Conservation (phyloP, 805 yeast species). For the Candida qinlingensis region DNA sequence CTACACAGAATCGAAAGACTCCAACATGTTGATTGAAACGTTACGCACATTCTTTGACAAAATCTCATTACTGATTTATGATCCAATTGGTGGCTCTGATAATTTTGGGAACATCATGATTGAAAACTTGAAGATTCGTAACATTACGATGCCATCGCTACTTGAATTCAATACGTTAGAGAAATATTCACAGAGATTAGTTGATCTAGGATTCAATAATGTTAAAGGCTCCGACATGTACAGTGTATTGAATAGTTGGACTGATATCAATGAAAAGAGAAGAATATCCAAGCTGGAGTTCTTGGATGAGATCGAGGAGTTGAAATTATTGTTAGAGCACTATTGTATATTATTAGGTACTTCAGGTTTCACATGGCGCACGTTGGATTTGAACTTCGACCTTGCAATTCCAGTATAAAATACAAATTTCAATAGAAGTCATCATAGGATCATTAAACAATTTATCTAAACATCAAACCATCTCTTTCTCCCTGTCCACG, state of each 20-base stretch:
- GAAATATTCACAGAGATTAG: constrained; percentile 18
- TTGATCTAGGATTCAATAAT: constrained; percentile 9
- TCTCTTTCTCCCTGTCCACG: constrained; percentile 66
- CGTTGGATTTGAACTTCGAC: constrained; percentile 15
- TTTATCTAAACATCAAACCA: constrained; percentile 61
- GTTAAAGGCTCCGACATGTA: constrained; percentile 29
- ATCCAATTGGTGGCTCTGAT: constrained; percentile 52
- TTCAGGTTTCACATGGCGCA: constrained; percentile 20
- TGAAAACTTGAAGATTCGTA: constrained; percentile 40
- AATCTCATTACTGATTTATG: constrained; percentile 39
- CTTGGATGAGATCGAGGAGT: constrained; percentile 57
- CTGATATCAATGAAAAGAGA: constrained; percentile 29
- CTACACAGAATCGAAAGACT: constrained; percentile 39
- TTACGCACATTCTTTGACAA: constrained; percentile 24
- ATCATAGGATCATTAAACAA: too few relatives aligned
- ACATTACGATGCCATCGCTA: constrained; percentile 37
- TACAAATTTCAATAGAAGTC: too few relatives aligned
- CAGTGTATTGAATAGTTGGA: constrained; percentile 28
- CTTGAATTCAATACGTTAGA: constrained; percentile 33
- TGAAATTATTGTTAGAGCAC: constrained; percentile 45
- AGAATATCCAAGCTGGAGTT: constrained; percentile 45
- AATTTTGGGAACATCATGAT: constrained; percentile 53
- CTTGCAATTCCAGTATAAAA: background rate
- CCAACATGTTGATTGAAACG: constrained; percentile 32
- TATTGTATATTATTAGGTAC: constrained; percentile 37